Percentiles rank a stretch among this genome's conserved stretches.
Conservation (phyloP, 2,329 filamentous ascomycete species). For the Nigrospora sphaerica region DNA sequence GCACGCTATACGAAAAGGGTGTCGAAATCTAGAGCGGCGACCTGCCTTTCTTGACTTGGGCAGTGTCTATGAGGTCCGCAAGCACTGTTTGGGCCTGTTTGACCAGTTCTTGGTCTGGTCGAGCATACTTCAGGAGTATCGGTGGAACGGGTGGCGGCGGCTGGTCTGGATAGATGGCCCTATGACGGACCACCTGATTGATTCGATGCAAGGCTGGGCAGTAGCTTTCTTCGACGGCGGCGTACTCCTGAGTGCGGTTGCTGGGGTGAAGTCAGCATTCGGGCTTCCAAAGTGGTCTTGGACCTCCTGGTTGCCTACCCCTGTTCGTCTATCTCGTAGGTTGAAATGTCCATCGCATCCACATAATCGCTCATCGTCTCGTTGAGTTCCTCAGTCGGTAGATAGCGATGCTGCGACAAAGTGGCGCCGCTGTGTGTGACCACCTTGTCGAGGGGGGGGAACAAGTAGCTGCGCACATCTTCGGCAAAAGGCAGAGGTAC, state of each 20-base stretch:
- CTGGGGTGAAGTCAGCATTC: conserved; percentile 22
- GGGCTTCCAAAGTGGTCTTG: conserved; percentile 9
- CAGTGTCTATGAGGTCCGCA: conserved; percentile 56
- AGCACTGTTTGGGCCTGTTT: conserved; percentile 50
- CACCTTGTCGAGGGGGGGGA: conserved; percentile 82
- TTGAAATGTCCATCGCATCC: conserved; percentile 82
- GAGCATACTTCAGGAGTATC: conserved; percentile 64
- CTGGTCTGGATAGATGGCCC: conserved; percentile 67
- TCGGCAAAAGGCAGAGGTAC: conserved; percentile 88
- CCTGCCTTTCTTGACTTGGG: conserved; percentile 76
- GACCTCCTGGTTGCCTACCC: conserved; percentile 42
- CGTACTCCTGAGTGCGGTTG: conserved; percentile 52
- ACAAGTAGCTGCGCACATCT: conserved; percentile 83
- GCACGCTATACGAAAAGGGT: conserved; percentile 11
- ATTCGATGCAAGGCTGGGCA: conserved; percentile 84
- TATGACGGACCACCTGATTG: conserved; percentile 75
- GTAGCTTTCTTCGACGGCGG: conserved; percentile 72
- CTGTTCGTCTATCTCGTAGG: conserved; percentile 64
- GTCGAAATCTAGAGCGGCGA: neutral
- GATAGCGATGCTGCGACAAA: conserved; percentile 71
- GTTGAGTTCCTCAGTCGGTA: conserved; percentile 68
- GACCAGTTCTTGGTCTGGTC: conserved; percentile 62
- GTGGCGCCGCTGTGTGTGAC: conserved; percentile 79
- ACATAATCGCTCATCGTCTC: conserved; percentile 87
- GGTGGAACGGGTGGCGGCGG: conserved; percentile 55